Evolutionary conservation across 164 flowering plant genomes (phyloP), one percentile per base, ranked within the genome.

Genomic region (Annona cherimola): DNA sequence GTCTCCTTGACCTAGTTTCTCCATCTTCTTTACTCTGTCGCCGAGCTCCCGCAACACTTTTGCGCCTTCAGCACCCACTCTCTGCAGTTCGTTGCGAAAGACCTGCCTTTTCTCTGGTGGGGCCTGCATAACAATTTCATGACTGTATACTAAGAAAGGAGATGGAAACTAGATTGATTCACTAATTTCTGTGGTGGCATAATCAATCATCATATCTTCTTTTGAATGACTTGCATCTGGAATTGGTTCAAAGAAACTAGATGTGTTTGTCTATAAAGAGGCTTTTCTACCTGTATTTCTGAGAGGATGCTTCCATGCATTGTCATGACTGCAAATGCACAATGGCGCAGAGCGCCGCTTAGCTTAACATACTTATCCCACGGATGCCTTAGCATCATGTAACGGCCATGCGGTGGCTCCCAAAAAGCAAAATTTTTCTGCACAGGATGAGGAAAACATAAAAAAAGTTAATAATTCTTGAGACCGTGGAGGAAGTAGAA

Each of bases 391-490:
- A 85, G 78, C 73, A 66, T 77, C 78, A 74, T 87, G 71, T 89
- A 94, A 71, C 80, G 96, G 20, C 99, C 98, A 75, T 94, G 99
- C 41, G 98, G 97, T 19, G 98, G 99, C 76, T 94, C 99, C 96
- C 97, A 94, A 42, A 80, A 64, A 1, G 98, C 98, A 79, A 92
- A 94, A 19, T 79, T 86, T 67, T 84, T 5, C 97, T 94, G 90
- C 73, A 76, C 12, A 76, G 54, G 74, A 12, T 1, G 57, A 64
- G 19, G 70, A 55, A 69, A 64, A 6, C 67, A 65, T 5, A 40
- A 20, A 72, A 0, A 39, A 26, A 26, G 45, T 41, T 42, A 20
- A 39, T 41, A 18, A 18, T 26, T 62, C 18, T 45, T 39, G 35
- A 1, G 35, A 26, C 35, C 35, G 35, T 26, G 35, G 35, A 26